A percentile compares a stretch with the other conserved stretches of the same genome.
Evolutionary conservation across 768 basidiomycete genomes (phyloP).

Genomic region (Naganishia onofrii): DNA sequence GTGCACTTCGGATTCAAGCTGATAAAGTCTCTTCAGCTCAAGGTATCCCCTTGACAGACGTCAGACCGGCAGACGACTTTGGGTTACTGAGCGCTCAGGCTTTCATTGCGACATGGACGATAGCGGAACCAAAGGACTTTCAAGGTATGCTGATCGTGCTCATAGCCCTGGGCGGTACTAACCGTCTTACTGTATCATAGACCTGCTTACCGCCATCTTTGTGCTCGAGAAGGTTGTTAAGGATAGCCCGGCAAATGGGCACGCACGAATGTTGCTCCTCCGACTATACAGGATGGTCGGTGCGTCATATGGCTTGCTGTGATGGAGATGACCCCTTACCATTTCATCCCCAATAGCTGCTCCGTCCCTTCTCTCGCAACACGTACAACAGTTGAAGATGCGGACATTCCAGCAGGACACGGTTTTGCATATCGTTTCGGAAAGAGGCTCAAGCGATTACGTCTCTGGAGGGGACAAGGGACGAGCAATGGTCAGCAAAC

Average conservation of each 20-base stretch:
- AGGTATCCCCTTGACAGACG: conserved; percentile 28
- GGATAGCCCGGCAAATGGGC: conserved; percentile 35
- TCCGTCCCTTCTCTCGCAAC: conserved; percentile 26
- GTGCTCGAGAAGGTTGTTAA: conserved; percentile 34
- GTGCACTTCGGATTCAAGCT: no score
- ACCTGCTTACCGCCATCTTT: conserved; percentile 33
- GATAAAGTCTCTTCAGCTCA: background rate
- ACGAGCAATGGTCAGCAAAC: conserved; percentile 18
- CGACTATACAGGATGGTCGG: conserved; percentile 43
- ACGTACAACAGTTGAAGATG: conserved; percentile 32
- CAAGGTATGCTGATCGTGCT: background rate
- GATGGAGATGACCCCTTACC: background rate
- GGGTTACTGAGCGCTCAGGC: conserved; percentile 30
- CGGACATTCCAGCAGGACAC: conserved; percentile 35
- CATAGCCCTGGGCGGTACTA: background rate
- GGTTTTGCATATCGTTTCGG: conserved; percentile 31
- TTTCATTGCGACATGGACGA: conserved; percentile 19
- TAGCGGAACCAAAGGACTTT: background rate
- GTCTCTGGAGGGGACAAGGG: conserved; percentile 27
- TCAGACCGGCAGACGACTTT: conserved; percentile 33
- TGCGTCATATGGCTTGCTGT: conserved; percentile 16
- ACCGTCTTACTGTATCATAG: background rate
- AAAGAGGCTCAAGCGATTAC: conserved; percentile 24
- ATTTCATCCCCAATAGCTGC: conserved; percentile 4
- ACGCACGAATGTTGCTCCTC: conserved; percentile 40